Evolutionary conservation across 2,329 filamentous ascomycete species (phyloP), one percentile per base, ranked within the genome.

Genomic region (Pseudogymnoascus sp.): DNA sequence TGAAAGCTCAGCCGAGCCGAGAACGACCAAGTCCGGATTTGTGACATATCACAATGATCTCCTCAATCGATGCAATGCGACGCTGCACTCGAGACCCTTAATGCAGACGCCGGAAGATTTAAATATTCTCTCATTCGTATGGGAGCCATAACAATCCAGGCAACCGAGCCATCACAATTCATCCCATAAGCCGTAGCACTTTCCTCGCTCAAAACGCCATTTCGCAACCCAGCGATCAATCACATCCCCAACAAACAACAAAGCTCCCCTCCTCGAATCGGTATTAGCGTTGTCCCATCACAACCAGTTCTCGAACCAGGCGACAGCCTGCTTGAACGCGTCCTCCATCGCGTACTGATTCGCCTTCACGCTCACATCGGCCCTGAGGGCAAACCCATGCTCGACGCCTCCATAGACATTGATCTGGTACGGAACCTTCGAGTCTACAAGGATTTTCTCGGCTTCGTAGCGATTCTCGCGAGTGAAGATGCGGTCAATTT

Each of bases 371-470:
- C 70, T 80, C 36, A 81, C 63, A 71, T 94, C 88, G 21, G 79
- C 80, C 61, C 89, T 83, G 1, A 92, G 85, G 8, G 86, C 80
- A 69, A 94, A 96, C 0, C 90, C 90, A 73, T 95, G 90, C 61
- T 75, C 74, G 31, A 90, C 85, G 61, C 84, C 84, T 3, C 84
- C 85, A 78, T 83, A 94, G 6, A 95, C 78, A 73, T 82, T 89
- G 72, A 94, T 87, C 76, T 95, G 89, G 75, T 88, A 73, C 21
- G 67, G 68, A 39, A 79, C 74, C 29, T 79, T 80, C 3, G 76
- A 77, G 71, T 85, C 78, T 62, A 76, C 75, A 48, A 89, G 79
- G 63, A 86, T 85, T 13, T 75, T 79, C 72, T 89, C 87, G 5
- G 82, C 84, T 70, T 83, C 76, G 77, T 87, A 81, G 62, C 87